Base-by-base conservation (phyloP, 768 basidiomycete genomes). In the Boletus bicolor region DNA sequence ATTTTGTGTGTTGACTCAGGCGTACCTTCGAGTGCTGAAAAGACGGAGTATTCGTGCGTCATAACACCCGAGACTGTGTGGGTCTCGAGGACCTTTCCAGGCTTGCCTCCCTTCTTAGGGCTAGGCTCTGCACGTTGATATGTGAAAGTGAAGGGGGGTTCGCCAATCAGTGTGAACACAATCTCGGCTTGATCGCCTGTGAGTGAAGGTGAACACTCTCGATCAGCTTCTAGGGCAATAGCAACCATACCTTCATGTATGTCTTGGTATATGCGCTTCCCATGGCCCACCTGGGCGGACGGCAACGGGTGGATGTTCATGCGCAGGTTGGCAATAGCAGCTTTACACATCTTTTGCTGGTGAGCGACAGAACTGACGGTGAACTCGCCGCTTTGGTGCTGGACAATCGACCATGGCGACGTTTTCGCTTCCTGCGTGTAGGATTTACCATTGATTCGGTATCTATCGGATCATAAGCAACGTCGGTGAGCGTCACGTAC, bases 131-230 rank as follows among this genome's bases (percentile, higher is more conserved):
- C 81, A 45, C 92, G 83, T 69, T 93, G 91, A 72, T 95, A 95
- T 0, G 93, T 94, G 73, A 99, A 98, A 1, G 94, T 88, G 75
- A 98, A 99, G 0, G 97, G 97, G 17, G 97, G 89, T 68, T 91
- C 89, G 44, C 97, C 97, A 34, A 87, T 78, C 51, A 99, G 81
- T 4, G 86, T 86, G 72, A 99, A 98, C 41, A 87, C 74, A 56
- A 99, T 97, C 71, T 94, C 91, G 17, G 96, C 94, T 76, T 97
- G 89, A 66, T 93, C 91, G 53, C 91, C 90, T 91, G 59, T 12
- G 39, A 55, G 52, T 51, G 51, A 30, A 19, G 36, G 53, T 55
- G 19, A 55, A 35, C 8, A 37, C 24, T 37, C 21, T 15, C 44
- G 30, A 53, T 37, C 37, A 19, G 39, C 12, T 17, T 15, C 1